Evolutionary conservation across 495 filamentous ascomycete genomes (phyloP), one percentile per base, ranked within the genome.

Genomic region (Hyaloscypha bicolor): DNA sequence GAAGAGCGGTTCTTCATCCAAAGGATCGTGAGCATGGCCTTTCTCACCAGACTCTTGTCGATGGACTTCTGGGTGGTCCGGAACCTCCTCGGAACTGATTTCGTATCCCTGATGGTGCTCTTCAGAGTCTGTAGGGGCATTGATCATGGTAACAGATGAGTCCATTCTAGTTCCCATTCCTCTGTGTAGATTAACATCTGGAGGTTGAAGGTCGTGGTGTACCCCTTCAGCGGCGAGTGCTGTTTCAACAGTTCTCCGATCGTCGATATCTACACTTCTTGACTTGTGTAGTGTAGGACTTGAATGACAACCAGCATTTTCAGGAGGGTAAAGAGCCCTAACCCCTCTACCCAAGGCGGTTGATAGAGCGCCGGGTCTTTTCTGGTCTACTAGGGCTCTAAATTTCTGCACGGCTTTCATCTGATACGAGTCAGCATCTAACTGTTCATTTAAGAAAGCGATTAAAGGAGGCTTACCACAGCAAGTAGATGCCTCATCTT

Each of bases 361-460:
- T 73, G 86, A 80, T 67, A 90, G 79, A 11, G 77, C 76, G 9
- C 79, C 72, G 21, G 78, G 86, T 76, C 76, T 82, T 79, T 60
- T 76, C 53, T 68, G 67, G 58, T 81, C 76, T 42, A 85, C 73
- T 2, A 91, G 73, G 25, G 82, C 80, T 71, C 96, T 97, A 78
- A 98, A 97, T 61, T 90, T 91, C 63, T 87, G 87, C 39, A 96
- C 94, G 9, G 94, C 95, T 89, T 89, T 95, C 83, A 99, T 91
- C 92, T 97, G 72, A 19, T 25, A 33, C 16, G 37, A 62, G 39
- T 73, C 60, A 73, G 61, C 45, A 31, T 2, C 6, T 4, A 55
- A 3, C 29, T 25, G 29, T 9, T 29, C 3, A 9, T 32, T 48
- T 62, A 53, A 29, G 62, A 42, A 25, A 32, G 30, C 22, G 32